Percentiles rank a stretch among this genome's conserved stretches.
Conservation (phyloP, 2,329 filamentous ascomycete genomes). For the Colletotrichum ledebouriae region DNA sequence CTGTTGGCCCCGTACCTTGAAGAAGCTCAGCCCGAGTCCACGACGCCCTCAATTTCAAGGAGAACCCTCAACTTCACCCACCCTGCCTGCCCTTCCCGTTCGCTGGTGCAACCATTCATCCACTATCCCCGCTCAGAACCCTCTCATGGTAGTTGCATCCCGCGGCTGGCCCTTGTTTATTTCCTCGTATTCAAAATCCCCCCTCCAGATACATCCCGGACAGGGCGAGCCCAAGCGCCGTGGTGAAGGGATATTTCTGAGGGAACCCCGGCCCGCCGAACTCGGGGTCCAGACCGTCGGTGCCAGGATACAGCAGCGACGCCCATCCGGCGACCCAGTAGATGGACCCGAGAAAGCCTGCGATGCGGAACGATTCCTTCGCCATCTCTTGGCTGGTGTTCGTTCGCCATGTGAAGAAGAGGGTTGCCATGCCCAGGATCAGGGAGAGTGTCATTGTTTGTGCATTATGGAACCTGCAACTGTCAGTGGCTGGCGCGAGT, state of each 20-base stretch:
- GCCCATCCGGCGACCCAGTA: constrained; percentile 58
- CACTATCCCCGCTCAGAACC: neutral
- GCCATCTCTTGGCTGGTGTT: constrained; percentile 44
- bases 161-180: neutral
- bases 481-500: neutral
- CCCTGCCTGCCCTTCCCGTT: neutral
- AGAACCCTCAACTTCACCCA: neutral
- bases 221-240: constrained; percentile 27
- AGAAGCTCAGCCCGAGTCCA: constrained; percentile 25
- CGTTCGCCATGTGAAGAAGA: constrained; percentile 56
- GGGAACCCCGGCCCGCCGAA: constrained; percentile 59
- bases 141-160: neutral
- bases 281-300: constrained; percentile 58
- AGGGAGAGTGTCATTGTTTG: constrained; percentile 58
- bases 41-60: constrained; percentile 30
- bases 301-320: constrained; percentile 54
- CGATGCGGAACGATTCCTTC: constrained; percentile 50
- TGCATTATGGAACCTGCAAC: constrained; percentile 55
- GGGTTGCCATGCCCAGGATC: constrained; percentile 53
- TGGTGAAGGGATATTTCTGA: constrained; percentile 47
- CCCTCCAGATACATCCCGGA: constrained; percentile 35
- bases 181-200: constrained; percentile 3
- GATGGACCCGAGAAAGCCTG: constrained; percentile 54
- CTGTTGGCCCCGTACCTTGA: neutral
- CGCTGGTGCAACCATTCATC: neutral